Evolutionary conservation across 1,139 yeast genomes (phyloP).

Genomic region (Pichia sp.): DNA sequence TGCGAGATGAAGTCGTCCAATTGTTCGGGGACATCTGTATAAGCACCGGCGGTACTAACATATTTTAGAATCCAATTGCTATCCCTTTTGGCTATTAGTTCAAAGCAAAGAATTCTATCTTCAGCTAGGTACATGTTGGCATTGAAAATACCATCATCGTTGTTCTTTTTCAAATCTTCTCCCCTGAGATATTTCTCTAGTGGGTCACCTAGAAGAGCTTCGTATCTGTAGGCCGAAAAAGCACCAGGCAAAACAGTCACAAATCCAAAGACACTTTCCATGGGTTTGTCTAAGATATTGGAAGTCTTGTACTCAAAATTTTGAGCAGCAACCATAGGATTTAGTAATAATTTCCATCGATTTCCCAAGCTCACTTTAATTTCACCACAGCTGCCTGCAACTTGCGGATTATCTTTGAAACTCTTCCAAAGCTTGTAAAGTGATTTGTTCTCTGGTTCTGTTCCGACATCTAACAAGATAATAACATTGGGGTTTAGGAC

Average conservation of each 20-base stretch:
- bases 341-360: slow-evolving; percentile 38
- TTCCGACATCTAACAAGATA: slow-evolving; percentile 72
- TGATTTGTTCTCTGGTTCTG: slow-evolving; percentile 67
- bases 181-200: slow-evolving; percentile 75
- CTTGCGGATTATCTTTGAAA: slow-evolving; percentile 56
- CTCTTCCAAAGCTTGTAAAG: slow-evolving; percentile 70
- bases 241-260: slow-evolving; percentile 84
- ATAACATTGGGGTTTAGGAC: slow-evolving; percentile 64
- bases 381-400: slow-evolving; percentile 91
- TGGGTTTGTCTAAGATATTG: slow-evolving; percentile 74
- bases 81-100: slow-evolving; percentile 63
- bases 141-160: slow-evolving; percentile 61
- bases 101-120: slow-evolving; percentile 77
- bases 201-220: slow-evolving; percentile 70
- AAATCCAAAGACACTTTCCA: slow-evolving; percentile 78
- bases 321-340: slow-evolving; percentile 79
- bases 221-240: slow-evolving; percentile 74
- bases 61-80: slow-evolving; percentile 60
- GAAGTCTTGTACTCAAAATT: slow-evolving; percentile 81
- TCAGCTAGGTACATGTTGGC: slow-evolving; percentile 82
- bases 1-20: slow-evolving; percentile 69
- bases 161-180: slow-evolving; percentile 53
- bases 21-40: slow-evolving; percentile 75
- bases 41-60: slow-evolving; percentile 72
- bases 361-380: slow-evolving; percentile 63